Evolutionary conservation across 345 rosid genomes (phyloP), one percentile per base, ranked within the genome.

Genomic region (Corchorus capsularis): DNA sequence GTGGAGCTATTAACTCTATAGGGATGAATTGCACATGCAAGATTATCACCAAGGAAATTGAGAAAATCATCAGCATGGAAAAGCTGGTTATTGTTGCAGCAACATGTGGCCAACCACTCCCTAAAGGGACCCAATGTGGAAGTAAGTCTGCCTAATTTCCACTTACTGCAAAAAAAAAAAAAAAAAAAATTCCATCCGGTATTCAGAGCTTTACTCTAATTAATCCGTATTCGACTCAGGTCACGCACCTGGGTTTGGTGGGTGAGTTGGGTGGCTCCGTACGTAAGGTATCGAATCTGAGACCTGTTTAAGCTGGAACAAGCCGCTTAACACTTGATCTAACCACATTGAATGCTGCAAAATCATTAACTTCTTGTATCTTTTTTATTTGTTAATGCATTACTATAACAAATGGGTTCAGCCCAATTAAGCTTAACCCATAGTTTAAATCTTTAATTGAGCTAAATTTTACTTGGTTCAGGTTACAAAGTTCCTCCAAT

Each of bases 41-140:
- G 35, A 12, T 57, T 11, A 22, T 57, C 62, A 57, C 62, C 32
- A 57, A 57, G 65, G 63, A 43, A 0, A 17, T 77, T 9, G 77
- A 75, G 77, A 64, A 27, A 64, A 0, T 60, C 65, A 32, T 82
- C n/a, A 83, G 82, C 79, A 69, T 82, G 85, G 77, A 66, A 7
- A 86, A 86, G 76, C 85, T 77, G 39, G 77, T 70, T 16, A 69
- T 63, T 16, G 83, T 82, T 19, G 83, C 85, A 20, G 34, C 20
- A 4, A 63, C 66, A 34, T 86, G 89, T 60, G 85, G 86, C 63
- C 55, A 70, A 0, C 78, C 78, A 3, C 71, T 84, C 54, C 8
- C 15, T 16, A 79, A 35, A 5, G 85, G 87, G 17, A 52, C 37
- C 57, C 79, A 84, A 75, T 81, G 89, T 72, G 86, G 89, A 80